phyloP scores from a whole-genome alignment of 164 flowering plant genomes.

The Vitis amurensis region DNA sequence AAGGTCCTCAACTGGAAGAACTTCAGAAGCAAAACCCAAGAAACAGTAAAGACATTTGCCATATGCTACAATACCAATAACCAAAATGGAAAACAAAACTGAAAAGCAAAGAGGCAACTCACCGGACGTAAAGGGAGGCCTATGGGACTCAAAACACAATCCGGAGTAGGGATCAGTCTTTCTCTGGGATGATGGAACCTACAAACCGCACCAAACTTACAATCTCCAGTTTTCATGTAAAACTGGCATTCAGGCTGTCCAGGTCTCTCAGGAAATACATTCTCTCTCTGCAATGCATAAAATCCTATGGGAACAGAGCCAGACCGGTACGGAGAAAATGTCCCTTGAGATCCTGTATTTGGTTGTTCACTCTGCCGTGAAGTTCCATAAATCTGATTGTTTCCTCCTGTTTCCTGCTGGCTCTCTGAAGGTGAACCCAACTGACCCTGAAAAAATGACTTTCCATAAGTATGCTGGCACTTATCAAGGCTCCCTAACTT shows the following conservation, averaged over 20 bases:
- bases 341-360: conserved; percentile 50
- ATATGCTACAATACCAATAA: background rate
- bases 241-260: conserved; percentile 97
- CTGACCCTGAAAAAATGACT: conserved; percentile 55
- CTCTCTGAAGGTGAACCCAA: conserved; percentile 71
- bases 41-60: background rate
- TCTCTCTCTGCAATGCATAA: conserved; percentile 78
- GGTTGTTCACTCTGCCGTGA: conserved; percentile 55
- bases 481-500: background rate
- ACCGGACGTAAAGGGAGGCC: conserved; percentile 96
- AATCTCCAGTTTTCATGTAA: conserved; percentile 98
- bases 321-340: conserved; percentile 54
- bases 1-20: background rate
- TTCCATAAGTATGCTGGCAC: background rate
- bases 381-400: conserved; percentile 53
- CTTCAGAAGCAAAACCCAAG: background rate
- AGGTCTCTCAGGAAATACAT: conserved; percentile 93
- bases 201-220: conserved; percentile 94
- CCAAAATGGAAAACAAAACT: background rate
- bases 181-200: conserved; percentile 93
- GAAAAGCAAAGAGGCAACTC: conserved; percentile 24
- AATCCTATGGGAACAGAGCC: conserved; percentile 65
- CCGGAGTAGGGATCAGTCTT: conserved; percentile 82
- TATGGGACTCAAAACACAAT: conserved; percentile 80
- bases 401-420: conserved; percentile 59